Base-by-base conservation (phyloP, 2,329 filamentous ascomycete genomes). In the Pleoardoris graminearum region DNA sequence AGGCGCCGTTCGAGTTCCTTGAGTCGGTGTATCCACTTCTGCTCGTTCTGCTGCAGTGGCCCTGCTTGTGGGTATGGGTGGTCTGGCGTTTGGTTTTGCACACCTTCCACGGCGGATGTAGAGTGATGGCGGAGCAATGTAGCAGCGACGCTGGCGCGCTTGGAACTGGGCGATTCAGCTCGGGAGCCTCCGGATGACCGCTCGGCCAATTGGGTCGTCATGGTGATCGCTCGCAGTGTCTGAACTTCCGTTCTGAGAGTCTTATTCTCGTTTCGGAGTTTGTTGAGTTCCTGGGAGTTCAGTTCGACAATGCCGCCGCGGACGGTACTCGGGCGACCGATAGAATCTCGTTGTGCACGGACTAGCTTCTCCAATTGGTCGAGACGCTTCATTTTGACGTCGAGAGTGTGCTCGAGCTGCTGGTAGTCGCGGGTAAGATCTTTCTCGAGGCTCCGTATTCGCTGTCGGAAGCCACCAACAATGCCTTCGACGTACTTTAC, bases 371-470 rank as follows among this genome's bases (percentile, higher is more conserved):
- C 94, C 0, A 99, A 80, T 2, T 89, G 85, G 59, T 97, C 93
- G 25, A 99, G 83, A 62, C 91, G 90, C 77, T 95, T 94, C 54
- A 87, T 82, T 14, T 91, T 86, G 22, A 85, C 76, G 48, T 94
- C 90, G 23, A 97, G 84, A 32, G 86, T 89, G 61, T 85, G 86
- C 72, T 97, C 91, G 1, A 99, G 80, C 0, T 82, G 84, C 66
- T 95, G 89, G 67, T 97, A 97, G 67, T 97, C 92, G 57, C 91
- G 90, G 77, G 87, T 88, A n/a, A 97, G 77, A 54, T 96, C 90
- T 43, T 89, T 86, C 72, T 99, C 94, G n/a, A 97, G 86, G 6
- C 81, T 79, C 65, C 90, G 89, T 68, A 97, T 90, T 54, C 90
- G 87, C 33, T 82, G 80, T 65, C 90, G 88, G 78, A 96, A 96